A percentile compares a stretch with the other conserved stretches of the same genome.
Evolutionary conservation across 2,329 filamentous ascomycete genomes (phyloP).

Genomic region (Hymenoscyphus albidus): DNA sequence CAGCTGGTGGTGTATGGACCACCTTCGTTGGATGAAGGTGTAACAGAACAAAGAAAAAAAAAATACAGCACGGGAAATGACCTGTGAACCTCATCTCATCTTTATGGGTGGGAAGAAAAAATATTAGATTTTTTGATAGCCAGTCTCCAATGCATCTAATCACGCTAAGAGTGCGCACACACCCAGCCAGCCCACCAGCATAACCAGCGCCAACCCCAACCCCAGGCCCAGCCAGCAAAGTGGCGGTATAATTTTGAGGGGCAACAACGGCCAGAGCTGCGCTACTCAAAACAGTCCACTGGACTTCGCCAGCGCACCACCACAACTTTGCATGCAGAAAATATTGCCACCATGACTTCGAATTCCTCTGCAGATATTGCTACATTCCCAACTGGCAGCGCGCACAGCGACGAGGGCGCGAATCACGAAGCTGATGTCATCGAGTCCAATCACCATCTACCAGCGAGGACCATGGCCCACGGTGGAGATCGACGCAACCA

Average conservation of each 20-base stretch:
- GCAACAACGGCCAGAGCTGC: neutral
- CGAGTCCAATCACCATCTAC: slow-evolving; percentile 29
- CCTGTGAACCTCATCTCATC: too few relatives aligned
- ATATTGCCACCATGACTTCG: slow-evolving; percentile 23
- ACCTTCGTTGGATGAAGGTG: too few relatives aligned
- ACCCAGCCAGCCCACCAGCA: too few relatives aligned
- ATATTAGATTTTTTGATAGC: too few relatives aligned
- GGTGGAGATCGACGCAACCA: slow-evolving; percentile 15
- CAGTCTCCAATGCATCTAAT: too few relatives aligned
- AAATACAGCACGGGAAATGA: too few relatives aligned
- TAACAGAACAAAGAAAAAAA: too few relatives aligned
- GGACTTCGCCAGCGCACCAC: slow-evolving; percentile 7
- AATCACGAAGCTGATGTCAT: slow-evolving; percentile 23
- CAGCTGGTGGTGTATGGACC: too few relatives aligned
- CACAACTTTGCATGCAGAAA: slow-evolving; percentile 18
- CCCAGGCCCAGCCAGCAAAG: too few relatives aligned
- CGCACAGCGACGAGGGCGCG: slow-evolving; percentile 11
- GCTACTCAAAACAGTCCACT: neutral
- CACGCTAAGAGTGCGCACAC: too few relatives aligned
- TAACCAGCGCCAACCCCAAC: too few relatives aligned
- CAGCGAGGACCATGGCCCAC: slow-evolving; percentile 25
- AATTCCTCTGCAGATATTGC: slow-evolving; percentile 20
- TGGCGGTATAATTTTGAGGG: neutral
- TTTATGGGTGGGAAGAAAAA: too few relatives aligned
- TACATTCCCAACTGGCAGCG: slow-evolving; percentile 13